Conservation (phyloP, 768 basidiomycete species). For the Boletus coccyginus region DNA sequence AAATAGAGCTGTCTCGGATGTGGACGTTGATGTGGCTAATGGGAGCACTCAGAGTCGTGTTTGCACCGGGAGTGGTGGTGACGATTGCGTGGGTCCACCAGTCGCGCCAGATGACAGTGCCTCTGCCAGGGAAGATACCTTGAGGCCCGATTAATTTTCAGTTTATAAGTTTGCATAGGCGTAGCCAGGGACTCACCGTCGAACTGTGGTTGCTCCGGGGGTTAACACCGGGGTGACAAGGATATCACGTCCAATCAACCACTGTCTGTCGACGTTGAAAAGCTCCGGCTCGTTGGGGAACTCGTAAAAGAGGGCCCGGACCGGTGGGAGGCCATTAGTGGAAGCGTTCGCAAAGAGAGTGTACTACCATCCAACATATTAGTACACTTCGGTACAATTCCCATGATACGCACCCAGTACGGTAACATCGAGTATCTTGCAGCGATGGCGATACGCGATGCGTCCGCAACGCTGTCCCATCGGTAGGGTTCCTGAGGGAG, state of each 20-base stretch:
- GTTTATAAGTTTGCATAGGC: background rate
- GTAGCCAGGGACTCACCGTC: conserved; percentile 41
- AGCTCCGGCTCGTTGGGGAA: conserved; percentile 70
- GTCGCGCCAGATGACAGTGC: conserved; percentile 61
- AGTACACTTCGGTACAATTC: background rate
- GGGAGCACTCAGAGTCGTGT: conserved; percentile 59
- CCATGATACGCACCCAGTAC: conserved; percentile 60
- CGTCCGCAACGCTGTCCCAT: conserved; percentile 78
- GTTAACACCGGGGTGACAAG: conserved; percentile 74
- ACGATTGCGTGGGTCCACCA: conserved; percentile 68
- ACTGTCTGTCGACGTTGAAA: conserved; percentile 63
- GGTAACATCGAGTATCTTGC: conserved; percentile 70
- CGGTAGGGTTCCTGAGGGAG: conserved; percentile 77
- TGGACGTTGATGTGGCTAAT: conserved; percentile 77
- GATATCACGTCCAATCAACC: conserved; percentile 66
- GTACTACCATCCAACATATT: conserved; percentile 44
- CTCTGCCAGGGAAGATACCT: conserved; percentile 68
- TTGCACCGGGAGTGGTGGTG: conserved; percentile 38
- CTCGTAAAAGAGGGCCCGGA: conserved; percentile 76
- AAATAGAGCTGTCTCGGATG: conserved; percentile 62
- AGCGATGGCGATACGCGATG: conserved; percentile 68
- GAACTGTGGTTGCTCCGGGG: conserved; percentile 66
- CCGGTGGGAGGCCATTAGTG: conserved; percentile 59
- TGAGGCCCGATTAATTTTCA: background rate
- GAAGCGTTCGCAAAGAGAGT: conserved; percentile 72